phyloP scores from a whole-genome alignment of 148 eudicot species.

The Fagopyrum homotropicum region DNA sequence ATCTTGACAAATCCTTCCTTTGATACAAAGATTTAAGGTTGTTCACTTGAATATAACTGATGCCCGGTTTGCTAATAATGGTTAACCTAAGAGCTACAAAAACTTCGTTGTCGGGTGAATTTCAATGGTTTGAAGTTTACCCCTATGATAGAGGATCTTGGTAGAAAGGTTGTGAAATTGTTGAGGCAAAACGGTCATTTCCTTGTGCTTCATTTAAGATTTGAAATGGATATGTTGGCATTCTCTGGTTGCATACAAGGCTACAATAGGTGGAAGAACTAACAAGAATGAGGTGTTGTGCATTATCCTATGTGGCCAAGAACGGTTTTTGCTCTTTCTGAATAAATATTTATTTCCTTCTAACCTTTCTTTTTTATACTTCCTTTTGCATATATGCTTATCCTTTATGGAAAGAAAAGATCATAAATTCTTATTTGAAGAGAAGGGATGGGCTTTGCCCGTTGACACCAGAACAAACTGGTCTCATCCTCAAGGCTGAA shows the following conservation, averaged over 20 bases:
- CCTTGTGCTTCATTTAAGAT: constrained; percentile 87
- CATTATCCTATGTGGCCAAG: background rate
- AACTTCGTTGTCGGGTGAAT: constrained; percentile 81
- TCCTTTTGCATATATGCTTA: constrained; percentile 63
- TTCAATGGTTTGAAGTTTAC: constrained; percentile 68
- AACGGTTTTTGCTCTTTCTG: background rate
- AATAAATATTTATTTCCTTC: background rate
- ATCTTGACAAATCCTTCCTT: constrained; percentile 66
- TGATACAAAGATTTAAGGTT: constrained; percentile 71
- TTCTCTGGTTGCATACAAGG: constrained; percentile 97
- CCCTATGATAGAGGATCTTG: constrained; percentile 83
- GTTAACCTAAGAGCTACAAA: constrained; percentile 67
- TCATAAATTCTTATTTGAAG: constrained; percentile 73
- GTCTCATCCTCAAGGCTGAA: constrained; percentile 53
- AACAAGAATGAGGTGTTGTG: constrained; percentile 75
- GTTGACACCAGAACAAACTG: constrained; percentile 91
- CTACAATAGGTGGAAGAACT: constrained; percentile 73
- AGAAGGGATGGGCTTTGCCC: constrained; percentile 91
- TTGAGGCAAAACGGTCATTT: constrained; percentile 75
- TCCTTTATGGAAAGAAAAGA: constrained; percentile 98
- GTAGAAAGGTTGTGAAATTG: constrained; percentile 56
- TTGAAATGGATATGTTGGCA: constrained; percentile 96
- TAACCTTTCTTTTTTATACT: background rate
- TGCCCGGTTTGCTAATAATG: constrained; percentile 88
- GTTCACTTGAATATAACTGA: constrained; percentile 85